Conservation (phyloP, 2,329 filamentous ascomycete genomes). For the Aspergillus intermedius region DNA sequence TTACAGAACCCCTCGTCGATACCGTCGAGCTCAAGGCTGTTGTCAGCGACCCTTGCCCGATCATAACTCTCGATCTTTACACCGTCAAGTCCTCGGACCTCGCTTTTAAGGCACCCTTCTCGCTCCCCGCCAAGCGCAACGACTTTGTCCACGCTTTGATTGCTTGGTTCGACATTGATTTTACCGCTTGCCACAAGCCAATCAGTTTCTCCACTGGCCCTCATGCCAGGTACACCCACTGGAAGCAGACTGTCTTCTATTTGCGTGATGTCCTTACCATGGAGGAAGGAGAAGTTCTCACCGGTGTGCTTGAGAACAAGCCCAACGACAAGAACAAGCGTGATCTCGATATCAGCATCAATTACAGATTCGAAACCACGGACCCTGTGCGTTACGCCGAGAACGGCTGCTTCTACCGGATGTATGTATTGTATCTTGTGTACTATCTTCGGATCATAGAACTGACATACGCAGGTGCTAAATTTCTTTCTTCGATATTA, state of each 20-base stretch:
- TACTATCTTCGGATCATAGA: conserved; percentile 3
- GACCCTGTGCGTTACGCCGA: conserved; percentile 63
- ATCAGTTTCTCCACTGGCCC: conserved; percentile 95
- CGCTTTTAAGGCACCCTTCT: conserved; percentile 73
- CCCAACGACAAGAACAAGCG: conserved; percentile 92
- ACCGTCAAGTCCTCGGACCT: conserved; percentile 78
- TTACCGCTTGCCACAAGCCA: conserved; percentile 95
- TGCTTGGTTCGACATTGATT: conserved; percentile 99
- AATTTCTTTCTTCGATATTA: conserved; percentile 6
- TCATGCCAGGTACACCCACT: conserved; percentile 98
- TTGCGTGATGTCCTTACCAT: conserved; percentile 88
- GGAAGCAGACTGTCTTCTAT: conserved; percentile 99
- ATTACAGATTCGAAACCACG: conserved; percentile 71
- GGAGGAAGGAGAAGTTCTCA: conserved; percentile 74
- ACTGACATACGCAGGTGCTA: conserved; percentile 28
- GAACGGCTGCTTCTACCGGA: conserved; percentile 73
- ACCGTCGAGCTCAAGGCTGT: conserved; percentile 97
- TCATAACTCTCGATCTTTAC: conserved; percentile 89
- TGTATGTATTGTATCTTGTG: conserved; percentile 32
- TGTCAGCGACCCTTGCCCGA: conserved; percentile 78
- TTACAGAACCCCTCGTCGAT: conserved; percentile 94
- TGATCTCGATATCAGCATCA: conserved; percentile 84
- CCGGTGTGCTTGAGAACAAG: conserved; percentile 68
- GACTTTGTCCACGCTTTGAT: conserved; percentile 97
- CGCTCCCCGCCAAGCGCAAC: conserved; percentile 69